Base-by-base conservation (phyloP, 495 filamentous ascomycete genomes). In the Lasiosphaeria hispida region DNA sequence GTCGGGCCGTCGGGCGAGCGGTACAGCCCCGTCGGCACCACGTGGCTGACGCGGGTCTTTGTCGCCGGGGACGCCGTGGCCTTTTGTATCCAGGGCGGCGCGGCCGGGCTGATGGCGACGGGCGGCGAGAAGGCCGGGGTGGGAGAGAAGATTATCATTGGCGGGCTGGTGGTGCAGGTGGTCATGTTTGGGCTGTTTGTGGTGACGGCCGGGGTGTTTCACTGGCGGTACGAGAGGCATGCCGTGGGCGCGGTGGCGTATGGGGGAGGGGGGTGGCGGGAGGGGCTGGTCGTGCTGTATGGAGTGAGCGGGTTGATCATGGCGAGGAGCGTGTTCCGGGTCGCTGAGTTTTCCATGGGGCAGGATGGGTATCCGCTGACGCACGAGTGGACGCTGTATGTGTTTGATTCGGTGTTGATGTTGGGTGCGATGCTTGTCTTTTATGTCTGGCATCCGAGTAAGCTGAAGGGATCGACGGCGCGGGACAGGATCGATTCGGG, bases 341-440 rank as follows among this genome's bases (percentile, higher is more conserved):
- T 84, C 8, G 69, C 83, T 5, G 86, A 88, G 69, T 89, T 83
- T 54, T 14, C 78, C 0, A 65, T 80, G 64, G 85, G 86, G 0
- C 66, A 77, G 44, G 69, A 73, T 14, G 82, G 83, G 1, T 76
- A 75, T 61, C 54, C 69, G 41, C 58, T 85, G 58, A 63, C 53
- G 13, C 70, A 81, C 41, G 85, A 89, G 69, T 76, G 73, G 40
- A 83, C 79, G 51, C 55, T 88, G 49, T 88, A 87, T 58, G 61
- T 83, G 2, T 87, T 88, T 59, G 85, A 90, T 64, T 71, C 77
- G 11, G 41, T 77, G 40, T 57, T 83, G 41, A 88, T 89, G 84
- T 62, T 82, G n/a, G 14, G 61, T 0, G 78, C 75, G 8, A 76
- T 82, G 63, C 52, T 78, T 1, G 49, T 77, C 3, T 79, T 87